Conservation (phyloP, 2,329 filamentous ascomycete species). For the Cyphellophora attinorum region DNA sequence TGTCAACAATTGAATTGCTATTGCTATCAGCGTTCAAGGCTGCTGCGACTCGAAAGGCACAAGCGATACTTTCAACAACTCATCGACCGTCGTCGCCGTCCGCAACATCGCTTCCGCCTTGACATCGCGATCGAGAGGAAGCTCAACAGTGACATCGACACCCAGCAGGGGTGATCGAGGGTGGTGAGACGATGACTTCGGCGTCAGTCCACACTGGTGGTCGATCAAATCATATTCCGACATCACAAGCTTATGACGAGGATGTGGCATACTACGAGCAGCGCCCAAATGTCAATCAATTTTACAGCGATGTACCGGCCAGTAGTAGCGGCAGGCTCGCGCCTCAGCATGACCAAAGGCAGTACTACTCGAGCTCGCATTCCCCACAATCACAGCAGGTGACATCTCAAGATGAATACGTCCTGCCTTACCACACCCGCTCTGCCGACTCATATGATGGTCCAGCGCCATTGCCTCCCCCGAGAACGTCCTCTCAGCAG, state of each 20-base stretch:
- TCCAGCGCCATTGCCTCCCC: slow-evolving; percentile 60
- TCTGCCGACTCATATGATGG: slow-evolving; percentile 42
- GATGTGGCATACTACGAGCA: neutral
- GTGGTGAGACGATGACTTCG: neutral
- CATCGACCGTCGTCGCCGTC: neutral
- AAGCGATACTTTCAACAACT: neutral
- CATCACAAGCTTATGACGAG: neutral
- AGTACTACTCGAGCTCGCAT: too few relatives aligned
- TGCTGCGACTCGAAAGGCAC: neutral
- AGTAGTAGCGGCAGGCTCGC: neutral
- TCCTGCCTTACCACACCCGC: neutral
- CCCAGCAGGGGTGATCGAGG: too few relatives aligned
- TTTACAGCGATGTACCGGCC: neutral
- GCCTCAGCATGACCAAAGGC: neutral
- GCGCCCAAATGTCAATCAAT: neutral
- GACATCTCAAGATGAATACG: neutral
- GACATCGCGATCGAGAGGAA: too few relatives aligned
- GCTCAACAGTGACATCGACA: too few relatives aligned
- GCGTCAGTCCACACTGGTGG: slow-evolving; percentile 1
- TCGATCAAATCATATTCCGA: neutral
- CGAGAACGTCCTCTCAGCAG: slow-evolving; percentile 70
- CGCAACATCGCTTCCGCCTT: neutral
- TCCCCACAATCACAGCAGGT: neutral
- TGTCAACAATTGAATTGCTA: neutral
- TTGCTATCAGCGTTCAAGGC: neutral